Conservation (phyloP, 1,284 basidiomycete genomes). For the Sporisorium scitamineum region DNA sequence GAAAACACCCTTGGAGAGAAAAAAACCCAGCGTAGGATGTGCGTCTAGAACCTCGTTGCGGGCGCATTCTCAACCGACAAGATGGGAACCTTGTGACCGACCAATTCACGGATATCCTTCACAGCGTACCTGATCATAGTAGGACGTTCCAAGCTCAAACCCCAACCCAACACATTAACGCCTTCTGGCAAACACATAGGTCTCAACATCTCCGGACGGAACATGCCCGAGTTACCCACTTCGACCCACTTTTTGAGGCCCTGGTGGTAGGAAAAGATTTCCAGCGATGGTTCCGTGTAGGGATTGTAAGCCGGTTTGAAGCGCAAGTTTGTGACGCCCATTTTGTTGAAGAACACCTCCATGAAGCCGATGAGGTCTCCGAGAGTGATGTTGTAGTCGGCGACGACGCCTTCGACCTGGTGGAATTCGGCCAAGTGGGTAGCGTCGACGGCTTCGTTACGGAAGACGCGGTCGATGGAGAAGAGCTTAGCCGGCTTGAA, state of each 20-base stretch:
- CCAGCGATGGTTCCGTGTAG: conserved; percentile 85
- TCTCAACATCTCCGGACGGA: conserved; percentile 95
- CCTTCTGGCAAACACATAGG: conserved; percentile 99
- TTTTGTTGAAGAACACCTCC: conserved; percentile 88
- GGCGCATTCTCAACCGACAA: conserved; percentile 63
- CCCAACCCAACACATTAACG: conserved; percentile 97
- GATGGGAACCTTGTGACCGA: conserved; percentile 92
- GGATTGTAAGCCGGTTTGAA: conserved; percentile 97
- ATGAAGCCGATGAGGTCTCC: conserved; percentile 88
- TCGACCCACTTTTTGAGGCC: conserved; percentile 96
- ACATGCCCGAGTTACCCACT: conserved; percentile 89
- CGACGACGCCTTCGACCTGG: conserved; percentile 99
- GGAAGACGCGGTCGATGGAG: conserved; percentile 98
- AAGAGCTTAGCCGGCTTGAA: conserved; percentile 97
- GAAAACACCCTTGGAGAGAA: background rate
- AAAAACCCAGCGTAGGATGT: too few species aligned
- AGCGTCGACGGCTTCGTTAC: conserved; percentile 98
- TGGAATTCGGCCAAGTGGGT: conserved; percentile 99
- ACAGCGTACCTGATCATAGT: conserved; percentile 93
- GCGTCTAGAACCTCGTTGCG: conserved; percentile 65
- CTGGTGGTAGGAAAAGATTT: conserved; percentile 99
- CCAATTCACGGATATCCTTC: conserved; percentile 94
- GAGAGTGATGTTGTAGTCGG: conserved; percentile 91
- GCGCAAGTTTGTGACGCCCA: conserved; percentile 90
- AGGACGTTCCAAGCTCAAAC: conserved; percentile 93